These are phyloP conservation scores for Nakazawaea wyomingensis DNA, from an alignment of 805 yeast genomes.

Conservation along the genomic window DNA sequence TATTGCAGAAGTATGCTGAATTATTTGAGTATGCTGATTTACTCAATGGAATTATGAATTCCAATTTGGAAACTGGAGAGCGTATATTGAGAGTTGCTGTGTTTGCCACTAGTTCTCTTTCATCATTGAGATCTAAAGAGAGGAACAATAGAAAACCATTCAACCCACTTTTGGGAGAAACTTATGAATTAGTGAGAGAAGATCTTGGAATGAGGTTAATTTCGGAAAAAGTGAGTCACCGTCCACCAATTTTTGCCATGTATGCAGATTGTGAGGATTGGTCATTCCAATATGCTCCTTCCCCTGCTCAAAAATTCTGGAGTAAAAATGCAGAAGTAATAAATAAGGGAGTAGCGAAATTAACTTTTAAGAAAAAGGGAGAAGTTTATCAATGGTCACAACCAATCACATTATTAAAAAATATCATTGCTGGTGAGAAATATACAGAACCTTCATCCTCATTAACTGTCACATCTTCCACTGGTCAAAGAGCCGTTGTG, in stretches of 20 bases:
- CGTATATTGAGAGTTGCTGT: conserved; percentile 65
- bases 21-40: conserved; percentile 69
- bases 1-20: conserved; percentile 77
- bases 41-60: conserved; percentile 54
- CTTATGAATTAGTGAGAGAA: conserved; percentile 83
- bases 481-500: conserved; percentile 64
- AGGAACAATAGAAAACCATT: conserved; percentile 86
- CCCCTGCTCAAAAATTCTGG: conserved; percentile 88
- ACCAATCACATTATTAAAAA: conserved; percentile 79
- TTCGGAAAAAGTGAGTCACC: conserved; percentile 83
- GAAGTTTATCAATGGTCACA: conserved; percentile 78
- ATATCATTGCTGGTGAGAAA: conserved; percentile 91
- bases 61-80: conserved; percentile 46
- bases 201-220: conserved; percentile 70
- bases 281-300: conserved; percentile 56
- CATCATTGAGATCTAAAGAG: conserved; percentile 67
- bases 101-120: conserved; percentile 73
- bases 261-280: conserved; percentile 70
- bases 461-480: conserved; percentile 59
- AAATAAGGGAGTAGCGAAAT: conserved; percentile 63
- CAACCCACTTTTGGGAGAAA: conserved; percentile 91
- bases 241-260: conserved; percentile 81
- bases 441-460: conserved; percentile 81
- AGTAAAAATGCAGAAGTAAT: conserved; percentile 86
- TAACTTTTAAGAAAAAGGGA: conserved; percentile 54